Evolutionary conservation across 768 basidiomycete species (phyloP).

Genomic region (Leucosporidium creatinivorum): DNA sequence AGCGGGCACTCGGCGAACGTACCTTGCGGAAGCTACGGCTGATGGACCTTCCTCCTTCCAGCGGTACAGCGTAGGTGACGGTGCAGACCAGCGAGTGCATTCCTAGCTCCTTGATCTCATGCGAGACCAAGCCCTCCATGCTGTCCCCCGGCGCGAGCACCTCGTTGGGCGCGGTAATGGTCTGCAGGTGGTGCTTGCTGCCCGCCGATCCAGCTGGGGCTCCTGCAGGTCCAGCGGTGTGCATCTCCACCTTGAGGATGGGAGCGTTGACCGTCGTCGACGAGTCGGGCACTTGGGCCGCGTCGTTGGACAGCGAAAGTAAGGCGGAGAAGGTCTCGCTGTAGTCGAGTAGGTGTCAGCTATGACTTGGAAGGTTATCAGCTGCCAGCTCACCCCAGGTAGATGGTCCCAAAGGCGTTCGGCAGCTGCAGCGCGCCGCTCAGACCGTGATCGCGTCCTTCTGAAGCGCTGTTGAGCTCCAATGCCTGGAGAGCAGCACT

Average conservation of each 20-base stretch:
- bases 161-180: neutral
- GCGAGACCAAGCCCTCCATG: slow-evolving; percentile 61
- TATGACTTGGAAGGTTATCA: too few species aligned
- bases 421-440: slow-evolving; percentile 60
- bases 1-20: neutral
- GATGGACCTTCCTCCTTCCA: slow-evolving; percentile 43
- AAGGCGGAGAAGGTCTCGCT: slow-evolving; percentile 72
- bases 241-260: slow-evolving; percentile 68
- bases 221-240: slow-evolving; percentile 57
- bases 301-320: slow-evolving; percentile 52
- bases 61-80: slow-evolving; percentile 60
- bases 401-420: slow-evolving; percentile 73
- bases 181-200: slow-evolving; percentile 4
- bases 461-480: neutral
- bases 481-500: neutral
- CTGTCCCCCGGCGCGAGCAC: slow-evolving; percentile 51
- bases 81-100: slow-evolving; percentile 81
- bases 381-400: slow-evolving; percentile 52
- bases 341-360: neutral
- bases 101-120: slow-evolving; percentile 90
- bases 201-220: slow-evolving; percentile 51
- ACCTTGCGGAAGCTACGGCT: slow-evolving; percentile 56
- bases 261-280: slow-evolving; percentile 61
- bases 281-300: neutral
- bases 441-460: neutral